These are phyloP conservation scores for Glycine latifolia DNA, from an alignment of 306 rosid genomes.

Conservation along the genomic window DNA sequence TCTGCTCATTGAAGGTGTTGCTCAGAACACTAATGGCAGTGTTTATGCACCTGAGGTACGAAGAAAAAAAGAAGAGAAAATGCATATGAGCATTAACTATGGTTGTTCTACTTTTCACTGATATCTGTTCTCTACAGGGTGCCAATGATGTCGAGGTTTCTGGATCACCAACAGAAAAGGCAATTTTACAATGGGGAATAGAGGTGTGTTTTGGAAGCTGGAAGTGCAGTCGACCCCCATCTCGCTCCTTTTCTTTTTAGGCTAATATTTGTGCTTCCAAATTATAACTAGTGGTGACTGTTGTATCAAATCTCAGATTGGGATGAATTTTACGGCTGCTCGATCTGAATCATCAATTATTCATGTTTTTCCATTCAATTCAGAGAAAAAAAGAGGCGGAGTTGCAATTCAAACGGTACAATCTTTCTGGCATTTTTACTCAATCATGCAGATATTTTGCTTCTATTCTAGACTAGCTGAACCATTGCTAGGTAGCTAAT, in stretches of 20 bases:
- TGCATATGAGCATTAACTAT: neutral
- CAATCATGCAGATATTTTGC: conserved; percentile 25
- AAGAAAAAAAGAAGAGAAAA: neutral
- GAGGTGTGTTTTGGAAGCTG: conserved; percentile 56
- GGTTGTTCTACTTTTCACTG: conserved; percentile 11
- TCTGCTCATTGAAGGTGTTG: conserved; percentile 80
- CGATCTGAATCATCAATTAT: conserved; percentile 73
- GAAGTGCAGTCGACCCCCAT: neutral
- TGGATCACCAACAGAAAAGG: conserved; percentile 98
- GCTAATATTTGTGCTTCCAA: neutral
- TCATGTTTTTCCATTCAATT: conserved; percentile 89
- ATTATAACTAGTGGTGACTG: conserved; percentile 18
- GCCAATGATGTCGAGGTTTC: conserved; percentile 75
- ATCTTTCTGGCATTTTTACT: conserved; percentile 33
- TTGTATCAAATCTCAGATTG: conserved; percentile 65
- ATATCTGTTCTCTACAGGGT: conserved; percentile 53
- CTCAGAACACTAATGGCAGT: conserved; percentile 83
- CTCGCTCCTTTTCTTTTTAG: neutral
- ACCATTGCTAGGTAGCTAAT: neutral
- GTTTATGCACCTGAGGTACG: conserved; percentile 81
- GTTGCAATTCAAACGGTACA: conserved; percentile 80
- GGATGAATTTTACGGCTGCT: conserved; percentile 80
- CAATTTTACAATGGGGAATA: conserved; percentile 81
- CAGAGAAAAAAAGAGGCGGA: conserved; percentile 95
- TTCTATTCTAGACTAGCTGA: conserved; percentile 6